Percentiles rank a stretch among this genome's conserved stretches.
These are phyloP conservation scores for Cicer chorassanicum DNA, from an alignment of 306 rosid genomes.

Conservation along the genomic window DNA sequence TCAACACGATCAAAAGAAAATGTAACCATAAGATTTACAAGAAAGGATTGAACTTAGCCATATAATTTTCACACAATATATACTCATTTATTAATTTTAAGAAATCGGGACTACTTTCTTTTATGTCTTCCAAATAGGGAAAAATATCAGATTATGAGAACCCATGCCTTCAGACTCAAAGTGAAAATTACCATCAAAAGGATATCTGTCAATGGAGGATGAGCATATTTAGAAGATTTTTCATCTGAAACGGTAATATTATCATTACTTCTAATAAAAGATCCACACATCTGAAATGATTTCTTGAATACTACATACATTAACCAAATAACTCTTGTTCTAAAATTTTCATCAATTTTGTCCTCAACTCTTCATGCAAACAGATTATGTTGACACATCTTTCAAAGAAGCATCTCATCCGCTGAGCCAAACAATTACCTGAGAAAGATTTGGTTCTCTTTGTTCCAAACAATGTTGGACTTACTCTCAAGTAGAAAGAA, in stretches of 20 bases:
- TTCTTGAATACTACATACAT: conserved; percentile 18
- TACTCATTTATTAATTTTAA: conserved; percentile 9
- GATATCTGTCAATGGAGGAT: conserved; percentile 69
- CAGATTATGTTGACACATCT: conserved; percentile 26
- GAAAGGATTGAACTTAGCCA: conserved; percentile 16
- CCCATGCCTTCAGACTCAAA: conserved; percentile 83
- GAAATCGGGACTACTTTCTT: conserved; percentile 5
- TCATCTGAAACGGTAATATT: conserved; percentile 31
- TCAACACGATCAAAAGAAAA: background rate
- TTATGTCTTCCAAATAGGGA: background rate
- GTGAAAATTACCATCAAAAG: conserved; percentile 87
- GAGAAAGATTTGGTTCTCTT: too few species aligned
- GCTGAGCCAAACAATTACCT: background rate
- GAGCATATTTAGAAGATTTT: conserved; percentile 46
- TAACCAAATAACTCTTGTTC: background rate
- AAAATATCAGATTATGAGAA: conserved; percentile 47
- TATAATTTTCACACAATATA: conserved; percentile 18
- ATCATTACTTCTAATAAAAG: background rate
- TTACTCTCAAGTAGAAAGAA: background rate
- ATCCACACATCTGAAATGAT: conserved; percentile 19
- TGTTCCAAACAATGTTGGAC: background rate
- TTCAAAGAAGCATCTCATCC: conserved; percentile 23
- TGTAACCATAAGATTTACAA: conserved; percentile 25
- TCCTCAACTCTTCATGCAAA: conserved; percentile 23
- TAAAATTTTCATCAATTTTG: conserved; percentile 29